These are phyloP conservation scores for Amphibolis antarctica DNA, from an alignment of 106 monocot species.

Conservation along the genomic window DNA sequence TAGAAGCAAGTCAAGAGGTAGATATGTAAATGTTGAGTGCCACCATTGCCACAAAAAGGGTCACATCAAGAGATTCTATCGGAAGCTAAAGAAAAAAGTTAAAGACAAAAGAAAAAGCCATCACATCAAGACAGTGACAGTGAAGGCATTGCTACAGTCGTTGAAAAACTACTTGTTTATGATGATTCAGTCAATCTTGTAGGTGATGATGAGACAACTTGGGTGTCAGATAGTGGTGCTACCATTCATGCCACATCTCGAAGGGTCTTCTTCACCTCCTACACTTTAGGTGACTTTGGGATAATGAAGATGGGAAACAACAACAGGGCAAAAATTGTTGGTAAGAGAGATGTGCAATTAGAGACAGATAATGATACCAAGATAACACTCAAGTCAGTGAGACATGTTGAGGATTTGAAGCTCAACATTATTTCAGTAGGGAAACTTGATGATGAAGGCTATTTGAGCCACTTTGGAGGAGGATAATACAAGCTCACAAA, in stretches of 20 bases:
- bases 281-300: too few relatives aligned
- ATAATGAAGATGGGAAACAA: too few relatives aligned
- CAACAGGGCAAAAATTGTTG: too few relatives aligned
- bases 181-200: neutral
- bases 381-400: slow-evolving; percentile 1
- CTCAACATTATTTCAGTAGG: slow-evolving; percentile 1
- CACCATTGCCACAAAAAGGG: neutral
- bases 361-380: neutral
- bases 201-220: neutral
- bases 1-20: neutral
- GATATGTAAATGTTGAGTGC: too few relatives aligned
- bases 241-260: neutral
- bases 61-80: neutral
- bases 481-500: neutral
- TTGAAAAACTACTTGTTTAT: neutral
- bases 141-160: too few relatives aligned
- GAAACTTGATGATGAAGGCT: neutral
- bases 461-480: neutral
- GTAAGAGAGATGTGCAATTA: neutral
- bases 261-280: too few relatives aligned
- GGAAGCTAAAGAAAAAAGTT: neutral
- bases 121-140: neutral
- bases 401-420: neutral
- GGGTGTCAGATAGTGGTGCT: neutral
- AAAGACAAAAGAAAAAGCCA: neutral